Evolutionary conservation across 2,329 filamentous ascomycete genomes (phyloP).

Genomic region (Beauveria asiatica): DNA sequence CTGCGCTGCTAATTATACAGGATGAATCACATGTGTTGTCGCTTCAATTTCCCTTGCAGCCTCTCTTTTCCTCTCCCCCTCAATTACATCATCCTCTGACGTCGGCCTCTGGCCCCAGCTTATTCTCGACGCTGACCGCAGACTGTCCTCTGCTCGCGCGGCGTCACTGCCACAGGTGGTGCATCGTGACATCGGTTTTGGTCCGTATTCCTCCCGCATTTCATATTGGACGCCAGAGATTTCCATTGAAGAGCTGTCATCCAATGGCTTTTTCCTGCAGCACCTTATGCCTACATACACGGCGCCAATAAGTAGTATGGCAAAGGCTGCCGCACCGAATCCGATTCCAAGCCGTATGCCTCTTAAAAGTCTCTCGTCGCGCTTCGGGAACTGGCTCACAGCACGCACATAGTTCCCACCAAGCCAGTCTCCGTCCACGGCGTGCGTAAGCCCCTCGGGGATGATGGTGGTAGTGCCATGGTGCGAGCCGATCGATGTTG

Average conservation of each 20-base stretch:
- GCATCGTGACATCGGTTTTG: constrained; percentile 2
- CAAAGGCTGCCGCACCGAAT: constrained; percentile 8
- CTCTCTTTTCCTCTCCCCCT: background rate
- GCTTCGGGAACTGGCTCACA: constrained; percentile 13
- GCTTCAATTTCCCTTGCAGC: background rate
- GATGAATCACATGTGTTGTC: background rate
- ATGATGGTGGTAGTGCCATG: constrained; percentile 18
- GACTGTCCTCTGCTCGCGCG: background rate
- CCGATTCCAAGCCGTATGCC: constrained; percentile 26
- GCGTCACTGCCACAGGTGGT: constrained; percentile 4
- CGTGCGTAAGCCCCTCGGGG: constrained; percentile 29
- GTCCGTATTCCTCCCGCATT: constrained; percentile 6
- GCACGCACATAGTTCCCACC: constrained; percentile 25
- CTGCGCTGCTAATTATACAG: background rate
- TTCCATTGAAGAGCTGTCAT: constrained; percentile 4
- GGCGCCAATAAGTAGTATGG: background rate
- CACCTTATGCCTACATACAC: constrained; percentile 7
- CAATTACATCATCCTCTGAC: background rate
- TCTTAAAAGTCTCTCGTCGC: constrained; percentile 18
- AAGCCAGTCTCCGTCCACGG: constrained; percentile 26
- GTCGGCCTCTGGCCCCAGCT: background rate
- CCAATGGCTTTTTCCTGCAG: background rate
- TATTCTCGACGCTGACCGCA: background rate
- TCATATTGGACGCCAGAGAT: constrained; percentile 8
- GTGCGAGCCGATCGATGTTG: background rate